These are phyloP conservation scores for Podospora didyma DNA, from an alignment of 495 filamentous ascomycete genomes.

Conservation along the genomic window DNA sequence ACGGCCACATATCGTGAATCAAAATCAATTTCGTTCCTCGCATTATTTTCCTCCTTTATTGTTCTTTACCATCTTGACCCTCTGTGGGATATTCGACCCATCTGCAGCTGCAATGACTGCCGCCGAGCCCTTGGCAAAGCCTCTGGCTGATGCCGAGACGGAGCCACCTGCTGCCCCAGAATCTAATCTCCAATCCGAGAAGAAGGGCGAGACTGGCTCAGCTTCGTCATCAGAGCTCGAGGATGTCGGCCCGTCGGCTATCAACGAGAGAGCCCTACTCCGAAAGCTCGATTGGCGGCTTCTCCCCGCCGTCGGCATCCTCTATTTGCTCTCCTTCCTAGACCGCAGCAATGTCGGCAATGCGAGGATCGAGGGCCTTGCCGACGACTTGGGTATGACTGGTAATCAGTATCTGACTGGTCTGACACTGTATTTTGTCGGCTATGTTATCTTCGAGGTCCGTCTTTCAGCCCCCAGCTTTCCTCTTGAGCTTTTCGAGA, in stretches of 20 bases:
- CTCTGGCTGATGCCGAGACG: not conserved
- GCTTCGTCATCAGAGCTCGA: conserved; percentile 18
- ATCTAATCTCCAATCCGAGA: too few species aligned
- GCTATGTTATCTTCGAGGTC: conserved; percentile 63
- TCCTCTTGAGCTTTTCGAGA: too few species aligned
- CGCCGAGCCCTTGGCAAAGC: not conserved
- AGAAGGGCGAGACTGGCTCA: conserved; percentile 5
- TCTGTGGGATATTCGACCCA: too few species aligned
- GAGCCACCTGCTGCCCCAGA: too few species aligned
- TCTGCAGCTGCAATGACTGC: too few species aligned
- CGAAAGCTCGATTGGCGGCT: conserved; percentile 63
- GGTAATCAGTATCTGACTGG: conserved; percentile 70
- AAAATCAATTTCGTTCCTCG: too few species aligned
- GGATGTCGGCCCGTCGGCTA: conserved; percentile 15
- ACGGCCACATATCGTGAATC: too few species aligned
- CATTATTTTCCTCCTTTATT: too few species aligned
- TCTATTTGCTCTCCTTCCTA: conserved; percentile 71
- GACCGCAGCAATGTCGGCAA: conserved; percentile 68
- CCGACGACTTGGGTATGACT: conserved; percentile 60
- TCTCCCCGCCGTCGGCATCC: conserved; percentile 61
- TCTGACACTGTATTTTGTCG: conserved; percentile 71
- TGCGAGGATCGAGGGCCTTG: conserved; percentile 58
- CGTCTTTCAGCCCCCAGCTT: too few species aligned
- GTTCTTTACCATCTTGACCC: too few species aligned
- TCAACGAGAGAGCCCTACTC: conserved; percentile 60